These are phyloP conservation scores for Tylopilus subfusipes DNA, from an alignment of 768 basidiomycete genomes.

Conservation along the genomic window DNA sequence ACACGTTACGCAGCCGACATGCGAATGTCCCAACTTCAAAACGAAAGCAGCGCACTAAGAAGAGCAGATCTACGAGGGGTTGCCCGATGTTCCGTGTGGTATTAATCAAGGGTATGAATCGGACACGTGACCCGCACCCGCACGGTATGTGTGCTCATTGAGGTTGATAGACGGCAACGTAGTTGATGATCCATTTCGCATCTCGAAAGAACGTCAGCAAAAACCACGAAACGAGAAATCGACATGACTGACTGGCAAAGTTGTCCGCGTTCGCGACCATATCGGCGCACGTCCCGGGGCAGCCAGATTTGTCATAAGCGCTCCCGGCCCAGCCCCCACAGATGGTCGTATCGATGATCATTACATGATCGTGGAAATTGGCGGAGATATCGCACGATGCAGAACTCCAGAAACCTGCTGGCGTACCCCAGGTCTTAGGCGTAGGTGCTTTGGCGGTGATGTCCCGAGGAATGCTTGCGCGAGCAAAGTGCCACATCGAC, in stretches of 20 bases:
- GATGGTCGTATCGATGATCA: conserved; percentile 40
- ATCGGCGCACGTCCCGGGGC: conserved; percentile 42
- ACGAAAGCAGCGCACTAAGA: background rate
- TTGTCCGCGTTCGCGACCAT: conserved; percentile 53
- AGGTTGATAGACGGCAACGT: conserved; percentile 47
- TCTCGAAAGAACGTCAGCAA: conserved; percentile 30
- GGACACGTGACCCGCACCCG: background rate
- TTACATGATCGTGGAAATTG: conserved; percentile 49
- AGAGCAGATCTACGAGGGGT: background rate
- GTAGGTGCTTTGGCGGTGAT: conserved; percentile 41
- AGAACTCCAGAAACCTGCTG: conserved; percentile 51
- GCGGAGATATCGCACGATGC: conserved; percentile 42
- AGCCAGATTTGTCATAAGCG: conserved; percentile 25
- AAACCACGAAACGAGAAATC: background rate
- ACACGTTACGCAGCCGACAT: too few relatives aligned
- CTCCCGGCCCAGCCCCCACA: conserved; percentile 31
- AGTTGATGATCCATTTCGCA: conserved; percentile 56
- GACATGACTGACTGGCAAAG: conserved; percentile 40
- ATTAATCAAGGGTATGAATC: background rate
- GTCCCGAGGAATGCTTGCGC: conserved; percentile 48
- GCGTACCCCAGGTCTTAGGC: conserved; percentile 48
- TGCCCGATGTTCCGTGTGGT: background rate
- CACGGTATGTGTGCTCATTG: background rate
- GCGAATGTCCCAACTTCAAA: too few relatives aligned
- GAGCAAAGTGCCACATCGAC: conserved; percentile 53